Percentiles rank a stretch among this genome's conserved stretches.
Evolutionary conservation across 495 filamentous ascomycete genomes (phyloP).

Genomic region (Penicillium canescens): DNA sequence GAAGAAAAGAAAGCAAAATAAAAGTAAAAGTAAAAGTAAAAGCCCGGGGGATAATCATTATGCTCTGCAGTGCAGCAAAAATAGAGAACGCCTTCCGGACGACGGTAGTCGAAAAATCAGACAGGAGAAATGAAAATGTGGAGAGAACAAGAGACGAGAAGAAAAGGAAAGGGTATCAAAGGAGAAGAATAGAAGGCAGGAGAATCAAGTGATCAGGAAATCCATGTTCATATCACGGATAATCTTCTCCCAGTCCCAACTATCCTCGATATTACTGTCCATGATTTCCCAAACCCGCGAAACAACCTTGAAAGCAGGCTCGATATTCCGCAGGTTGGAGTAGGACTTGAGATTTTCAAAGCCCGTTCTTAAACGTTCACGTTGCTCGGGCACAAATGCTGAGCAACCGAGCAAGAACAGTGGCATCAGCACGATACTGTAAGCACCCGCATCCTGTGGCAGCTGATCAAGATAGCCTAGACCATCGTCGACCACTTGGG

Average conservation of each 20-base stretch:
- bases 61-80: background rate
- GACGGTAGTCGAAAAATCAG: background rate
- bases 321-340: constrained; percentile 78
- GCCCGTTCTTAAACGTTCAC: constrained; percentile 67
- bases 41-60: constrained; percentile 16
- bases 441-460: constrained; percentile 61
- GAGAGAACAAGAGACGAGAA: background rate
- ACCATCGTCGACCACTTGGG: constrained; percentile 75
- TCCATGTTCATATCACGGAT: constrained; percentile 76
- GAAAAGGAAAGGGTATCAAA: constrained; percentile 1
- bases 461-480: constrained; percentile 63
- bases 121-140: too few species aligned
- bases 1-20: constrained; percentile 15
- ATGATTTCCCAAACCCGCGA: constrained; percentile 80
- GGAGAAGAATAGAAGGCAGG: constrained; percentile 2
- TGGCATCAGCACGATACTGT: constrained; percentile 84
- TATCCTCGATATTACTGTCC: constrained; percentile 69
- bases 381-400: constrained; percentile 68
- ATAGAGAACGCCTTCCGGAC: background rate
- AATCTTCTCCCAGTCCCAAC: constrained; percentile 91
- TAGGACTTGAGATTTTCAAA: constrained; percentile 72
- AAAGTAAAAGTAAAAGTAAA: constrained; percentile 11
- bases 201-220: constrained; percentile 69
- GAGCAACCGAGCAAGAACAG: constrained; percentile 87
- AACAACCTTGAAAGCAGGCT: constrained; percentile 73